A percentile compares a stretch with the other conserved stretches of the same genome.
Conservation (phyloP, 768 basidiomycete species). For the Serendipita sp. region DNA sequence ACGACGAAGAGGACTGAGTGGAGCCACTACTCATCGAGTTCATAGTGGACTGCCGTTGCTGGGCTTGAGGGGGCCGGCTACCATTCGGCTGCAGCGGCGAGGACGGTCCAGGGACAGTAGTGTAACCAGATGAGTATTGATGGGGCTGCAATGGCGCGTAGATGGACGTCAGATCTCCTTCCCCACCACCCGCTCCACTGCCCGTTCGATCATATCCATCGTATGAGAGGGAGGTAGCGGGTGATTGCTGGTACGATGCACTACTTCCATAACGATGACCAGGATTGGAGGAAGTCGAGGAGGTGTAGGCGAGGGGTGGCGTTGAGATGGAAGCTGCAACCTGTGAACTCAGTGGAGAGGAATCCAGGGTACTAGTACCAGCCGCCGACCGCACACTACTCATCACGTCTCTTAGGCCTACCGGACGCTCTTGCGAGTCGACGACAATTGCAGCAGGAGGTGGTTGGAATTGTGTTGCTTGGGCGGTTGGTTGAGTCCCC, state of each 20-base stretch:
- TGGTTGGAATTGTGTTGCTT: constrained; percentile 49
- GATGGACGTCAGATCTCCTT: constrained; percentile 33
- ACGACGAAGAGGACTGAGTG: constrained; percentile 44
- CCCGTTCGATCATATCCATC: constrained; percentile 11
- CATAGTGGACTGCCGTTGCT: background rate
- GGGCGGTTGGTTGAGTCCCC: constrained; percentile 27
- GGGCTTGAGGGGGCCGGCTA: background rate
- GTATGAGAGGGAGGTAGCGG: constrained; percentile 35
- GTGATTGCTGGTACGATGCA: background rate
- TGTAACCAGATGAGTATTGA: constrained; percentile 41
- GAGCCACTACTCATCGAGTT: constrained; percentile 28
- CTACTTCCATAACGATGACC: constrained; percentile 38
- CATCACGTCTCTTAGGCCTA: constrained; percentile 41
- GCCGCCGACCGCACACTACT: constrained; percentile 59
- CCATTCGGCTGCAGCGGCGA: constrained; percentile 13
- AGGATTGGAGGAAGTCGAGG: constrained; percentile 26
- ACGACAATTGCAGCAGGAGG: constrained; percentile 41
- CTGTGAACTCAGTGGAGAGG: constrained; percentile 10
- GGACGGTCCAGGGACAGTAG: constrained; percentile 20
- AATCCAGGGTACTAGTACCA: constrained; percentile 16
- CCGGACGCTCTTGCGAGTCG: constrained; percentile 50
- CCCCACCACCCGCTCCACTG: constrained; percentile 21
- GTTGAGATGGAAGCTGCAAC: constrained; percentile 21
- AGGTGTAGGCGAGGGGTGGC: constrained; percentile 58
- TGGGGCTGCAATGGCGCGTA: constrained; percentile 78